These are phyloP conservation scores for Phialophora tarda DNA, from an alignment of 2,329 filamentous ascomycete genomes.

Conservation along the genomic window DNA sequence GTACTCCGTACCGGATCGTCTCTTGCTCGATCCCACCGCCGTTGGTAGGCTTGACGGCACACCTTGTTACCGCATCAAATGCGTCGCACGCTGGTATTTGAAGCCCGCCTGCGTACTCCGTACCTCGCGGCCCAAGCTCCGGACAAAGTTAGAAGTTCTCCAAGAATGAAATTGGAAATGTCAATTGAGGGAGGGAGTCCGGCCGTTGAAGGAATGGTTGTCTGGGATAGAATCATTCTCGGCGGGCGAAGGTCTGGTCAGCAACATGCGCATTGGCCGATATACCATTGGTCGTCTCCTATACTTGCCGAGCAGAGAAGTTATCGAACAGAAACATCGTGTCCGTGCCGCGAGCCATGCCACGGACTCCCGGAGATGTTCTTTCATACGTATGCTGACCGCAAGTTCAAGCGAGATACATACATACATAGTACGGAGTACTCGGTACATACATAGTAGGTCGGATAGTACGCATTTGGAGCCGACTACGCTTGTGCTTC, in stretches of 20 bases:
- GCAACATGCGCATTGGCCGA: not conserved
- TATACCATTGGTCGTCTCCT: not conserved
- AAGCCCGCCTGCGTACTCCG: too few relatives aligned
- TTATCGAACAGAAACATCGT: not conserved
- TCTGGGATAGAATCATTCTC: not conserved
- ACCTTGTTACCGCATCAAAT: not conserved
- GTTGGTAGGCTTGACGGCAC: too few relatives aligned
- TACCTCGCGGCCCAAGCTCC: not conserved
- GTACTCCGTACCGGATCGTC: not conserved
- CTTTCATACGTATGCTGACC: not conserved
- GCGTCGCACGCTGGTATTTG: too few relatives aligned
- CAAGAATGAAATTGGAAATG: not conserved
- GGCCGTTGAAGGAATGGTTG: not conserved
- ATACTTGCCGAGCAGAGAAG: not conserved
- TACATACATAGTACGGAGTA: too few relatives aligned
- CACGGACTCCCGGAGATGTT: not conserved
- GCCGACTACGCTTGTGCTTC: constrained; percentile 2
- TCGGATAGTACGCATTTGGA: too few relatives aligned
- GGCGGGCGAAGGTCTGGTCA: not conserved
- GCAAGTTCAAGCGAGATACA: not conserved
- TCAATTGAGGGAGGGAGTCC: not conserved
- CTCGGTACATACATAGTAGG: too few relatives aligned
- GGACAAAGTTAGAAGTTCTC: not conserved
- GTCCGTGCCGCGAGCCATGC: not conserved
- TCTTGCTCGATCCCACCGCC: not conserved